Percentiles rank a stretch among this genome's conserved stretches.
phyloP scores from a whole-genome alignment of 306 rosid species.

The Fragaria vesca region DNA sequence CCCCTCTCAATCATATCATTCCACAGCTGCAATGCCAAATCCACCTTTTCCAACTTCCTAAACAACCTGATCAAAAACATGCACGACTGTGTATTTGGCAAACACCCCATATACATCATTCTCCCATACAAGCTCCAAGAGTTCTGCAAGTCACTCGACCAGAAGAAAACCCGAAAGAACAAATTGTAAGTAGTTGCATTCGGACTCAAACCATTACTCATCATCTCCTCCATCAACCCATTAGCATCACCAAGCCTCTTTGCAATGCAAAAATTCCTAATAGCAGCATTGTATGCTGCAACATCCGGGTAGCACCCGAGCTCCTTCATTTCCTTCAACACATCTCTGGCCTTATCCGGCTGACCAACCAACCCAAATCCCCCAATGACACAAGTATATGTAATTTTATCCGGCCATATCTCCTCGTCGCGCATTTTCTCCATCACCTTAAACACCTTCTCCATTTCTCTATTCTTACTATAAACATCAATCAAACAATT shows the following conservation, averaged over 20 bases:
- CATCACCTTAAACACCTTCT: constrained; percentile 65
- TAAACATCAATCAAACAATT: constrained; percentile 82
- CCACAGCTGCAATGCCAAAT: constrained; percentile 82
- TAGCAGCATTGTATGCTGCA: constrained; percentile 78
- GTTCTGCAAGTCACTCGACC: constrained; percentile 71
- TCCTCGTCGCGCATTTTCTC: constrained; percentile 60
- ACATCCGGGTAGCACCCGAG: constrained; percentile 76
- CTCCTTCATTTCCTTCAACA: constrained; percentile 91
- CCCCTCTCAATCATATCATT: constrained; percentile 86
- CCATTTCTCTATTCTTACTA: constrained; percentile 68
- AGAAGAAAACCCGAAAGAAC: constrained; percentile 69
- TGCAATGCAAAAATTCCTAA: constrained; percentile 79
- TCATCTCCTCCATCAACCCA: constrained; percentile 72
- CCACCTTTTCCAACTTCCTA: constrained; percentile 70
- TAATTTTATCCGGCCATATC: constrained; percentile 65
- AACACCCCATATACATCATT: constrained; percentile 65
- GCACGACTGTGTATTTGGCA: constrained; percentile 86
- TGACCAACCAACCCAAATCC: constrained; percentile 87
- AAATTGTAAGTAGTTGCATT: constrained; percentile 82
- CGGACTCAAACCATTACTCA: constrained; percentile 60
- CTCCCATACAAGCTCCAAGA: constrained; percentile 68
- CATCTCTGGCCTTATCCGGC: constrained; percentile 71
- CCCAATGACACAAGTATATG: constrained; percentile 72
- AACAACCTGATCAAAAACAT: constrained; percentile 78
- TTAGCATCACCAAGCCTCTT: constrained; percentile 83